Percentiles rank a stretch among this genome's conserved stretches.
Conservation (phyloP, 306 rosid genomes). For the Castanopsis chinensis region DNA sequence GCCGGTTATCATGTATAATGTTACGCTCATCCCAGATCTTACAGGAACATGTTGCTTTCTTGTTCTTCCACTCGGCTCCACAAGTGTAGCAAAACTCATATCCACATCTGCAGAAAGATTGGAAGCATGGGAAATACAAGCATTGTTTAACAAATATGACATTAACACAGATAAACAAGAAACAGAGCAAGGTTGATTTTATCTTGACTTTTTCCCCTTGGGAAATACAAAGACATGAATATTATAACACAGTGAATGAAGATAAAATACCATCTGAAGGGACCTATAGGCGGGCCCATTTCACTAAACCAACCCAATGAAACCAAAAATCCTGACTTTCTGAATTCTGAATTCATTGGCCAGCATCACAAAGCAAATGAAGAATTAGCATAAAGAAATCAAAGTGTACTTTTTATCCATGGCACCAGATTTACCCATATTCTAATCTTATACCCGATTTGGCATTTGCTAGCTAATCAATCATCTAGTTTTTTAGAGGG, state of each 20-base stretch:
- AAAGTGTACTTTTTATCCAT: neutral
- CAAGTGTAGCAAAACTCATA: constrained; percentile 59
- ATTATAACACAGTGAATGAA: neutral
- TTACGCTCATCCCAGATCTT: constrained; percentile 50
- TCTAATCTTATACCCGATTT: neutral
- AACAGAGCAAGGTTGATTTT: neutral
- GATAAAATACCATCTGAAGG: neutral
- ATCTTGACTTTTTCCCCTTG: neutral
- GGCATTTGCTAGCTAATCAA: neutral
- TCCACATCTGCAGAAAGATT: constrained; percentile 41
- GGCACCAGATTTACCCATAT: neutral
- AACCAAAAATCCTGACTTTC: neutral
- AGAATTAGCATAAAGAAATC: neutral
- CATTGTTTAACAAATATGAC: neutral
- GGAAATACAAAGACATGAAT: neutral
- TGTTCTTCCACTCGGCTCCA: constrained; percentile 54
- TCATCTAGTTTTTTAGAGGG: neutral
- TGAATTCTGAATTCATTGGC: neutral
- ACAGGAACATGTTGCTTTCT: constrained; percentile 49
- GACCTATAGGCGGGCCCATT: neutral
- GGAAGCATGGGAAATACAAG: neutral
- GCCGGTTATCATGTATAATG: constrained; percentile 2
- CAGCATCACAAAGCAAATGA: neutral
- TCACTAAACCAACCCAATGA: neutral
- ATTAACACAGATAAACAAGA: neutral